Evolutionary conservation across 306 rosid species (phyloP), one percentile per base, ranked within the genome.

Genomic region (Albizia julibrissin): DNA sequence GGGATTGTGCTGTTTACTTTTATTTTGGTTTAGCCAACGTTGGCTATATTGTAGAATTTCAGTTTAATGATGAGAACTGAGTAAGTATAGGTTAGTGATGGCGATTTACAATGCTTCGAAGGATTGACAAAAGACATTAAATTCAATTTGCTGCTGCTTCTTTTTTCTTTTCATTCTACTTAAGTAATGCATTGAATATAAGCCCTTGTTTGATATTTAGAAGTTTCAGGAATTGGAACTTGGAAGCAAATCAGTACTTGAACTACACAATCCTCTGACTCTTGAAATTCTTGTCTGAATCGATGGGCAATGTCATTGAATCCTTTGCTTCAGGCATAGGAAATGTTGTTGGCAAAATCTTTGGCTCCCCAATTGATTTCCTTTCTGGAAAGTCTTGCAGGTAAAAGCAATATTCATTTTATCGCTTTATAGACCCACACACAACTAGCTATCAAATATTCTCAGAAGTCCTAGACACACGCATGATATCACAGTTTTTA

Each of bases 381-480:
- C 84, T 92, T 22, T 84, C 93, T 2, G 97, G 94, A 69, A 92
- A 90, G 43, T 90, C 94, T 72, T 90, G 97, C 85, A 89, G 92
- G 97, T 92, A 80, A 78, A 54, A 50, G 8, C 72, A 69, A 34
- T 58, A 13, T 19, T 31, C 18, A 61, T 26, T 61, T n/a, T n/a
- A 54, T 33, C 3, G 10, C 79, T 10, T 34, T 54, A 47, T 83
- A 12, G 34, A 61, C 3, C 67, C 34, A 61, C 34, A 26, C 0
- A 12, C 8, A 61, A 61, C 65, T 24, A 24, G 26, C 7, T 24
- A 4, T 61, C 34, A 24, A 26, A 61, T 24, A 22, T 16, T 59
- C 66, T 58, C 2, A 21, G n/a, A 3, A 19, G 61, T 56, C 27
- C 62, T 22, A 10, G 31, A 22, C 66, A 22, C 31, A 24, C 15